Evolutionary conservation across 441 rosid species (phyloP), one percentile per base, ranked within the genome.

Genomic region (Mallotus repandus): DNA sequence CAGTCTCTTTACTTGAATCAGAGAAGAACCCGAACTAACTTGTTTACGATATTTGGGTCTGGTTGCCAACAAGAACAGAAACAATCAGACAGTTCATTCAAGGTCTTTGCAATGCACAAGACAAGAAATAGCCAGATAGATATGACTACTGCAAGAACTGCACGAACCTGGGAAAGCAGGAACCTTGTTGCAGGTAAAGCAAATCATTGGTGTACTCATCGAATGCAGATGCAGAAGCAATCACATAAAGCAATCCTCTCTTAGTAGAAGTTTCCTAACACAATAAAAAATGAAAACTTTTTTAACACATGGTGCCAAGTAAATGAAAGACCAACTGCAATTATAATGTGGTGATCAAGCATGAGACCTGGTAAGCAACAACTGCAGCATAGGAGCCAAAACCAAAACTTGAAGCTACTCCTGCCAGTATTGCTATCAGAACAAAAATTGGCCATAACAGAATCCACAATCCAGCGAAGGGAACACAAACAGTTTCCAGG

Each of bases 361-460:
- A 60, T 32, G 22, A 38, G 41, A 74, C 82, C 82, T 79, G 71
- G 68, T 79, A 79, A 5, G 82, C 77, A 71, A 71, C 66, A 63
- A 63, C 79, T 41, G 82, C 77, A 57, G 79, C 79, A 57, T 63
- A 79, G 49, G 58, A 68, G 32, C 82, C 82, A 25, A 79, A 68
- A 15, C 70, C 73, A 19, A 80, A 35, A 25, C 77, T 69, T 9
- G 79, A 80, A 10, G 77, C 2, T 19, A 73, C 60, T 35, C 78
- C 75, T 43, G 67, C 76, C 46, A 53, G 7, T 41, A 29, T 63
- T 19, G 74, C 77, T 1, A 76, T 62, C 10, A 79, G 54, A 70
- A 80, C 80, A 48, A 70, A 66, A n/a, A 38, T 38, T 32, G 83
- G 83, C 83, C 83, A 80, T 56, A 80, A 41, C n/a, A 77, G 75